A percentile compares a stretch with the other conserved stretches of the same genome.
Evolutionary conservation across 805 yeast genomes (phyloP).

Genomic region (Cyberlindnera mississippiensis): DNA sequence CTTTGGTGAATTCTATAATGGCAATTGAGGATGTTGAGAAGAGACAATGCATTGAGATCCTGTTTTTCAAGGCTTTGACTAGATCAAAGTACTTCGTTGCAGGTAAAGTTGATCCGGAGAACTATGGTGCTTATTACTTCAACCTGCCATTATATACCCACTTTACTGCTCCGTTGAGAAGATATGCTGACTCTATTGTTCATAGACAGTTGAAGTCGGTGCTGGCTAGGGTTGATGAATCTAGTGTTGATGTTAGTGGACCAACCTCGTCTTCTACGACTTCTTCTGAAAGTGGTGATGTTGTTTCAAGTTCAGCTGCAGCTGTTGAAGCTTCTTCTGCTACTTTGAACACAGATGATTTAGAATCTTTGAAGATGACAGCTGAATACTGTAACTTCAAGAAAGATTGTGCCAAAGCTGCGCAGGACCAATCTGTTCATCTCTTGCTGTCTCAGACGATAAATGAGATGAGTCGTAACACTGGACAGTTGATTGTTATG

Average conservation of each 20-base stretch:
- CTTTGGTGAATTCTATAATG: slow-evolving; percentile 68
- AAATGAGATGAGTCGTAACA: slow-evolving; percentile 61
- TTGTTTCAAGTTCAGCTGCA: neutral
- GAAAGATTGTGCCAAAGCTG: slow-evolving; percentile 87
- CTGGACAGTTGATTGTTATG: slow-evolving; percentile 80
- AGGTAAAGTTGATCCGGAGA: slow-evolving; percentile 79
- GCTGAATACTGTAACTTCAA: slow-evolving; percentile 94
- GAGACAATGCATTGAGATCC: slow-evolving; percentile 72
- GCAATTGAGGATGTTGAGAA: slow-evolving; percentile 55
- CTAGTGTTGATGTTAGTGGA: slow-evolving; percentile 7
- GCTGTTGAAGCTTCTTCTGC: neutral
- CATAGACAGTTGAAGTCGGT: slow-evolving; percentile 85
- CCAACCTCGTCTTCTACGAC: neutral
- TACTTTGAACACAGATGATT: slow-evolving; percentile 39
- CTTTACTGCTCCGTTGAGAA: slow-evolving; percentile 85
- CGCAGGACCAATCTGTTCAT: slow-evolving; percentile 94
- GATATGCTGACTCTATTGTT: slow-evolving; percentile 89
- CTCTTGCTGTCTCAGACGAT: slow-evolving; percentile 78
- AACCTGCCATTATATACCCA: slow-evolving; percentile 87
- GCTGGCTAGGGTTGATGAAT: slow-evolving; percentile 29
- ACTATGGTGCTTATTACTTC: slow-evolving; percentile 72
- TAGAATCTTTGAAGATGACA: slow-evolving; percentile 70
- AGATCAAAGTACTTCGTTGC: slow-evolving; percentile 87
- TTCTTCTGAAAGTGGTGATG: slow-evolving; percentile 6
- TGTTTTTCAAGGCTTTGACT: slow-evolving; percentile 75